phyloP scores from a whole-genome alignment of 306 rosid species.

The Vigna angularis region DNA sequence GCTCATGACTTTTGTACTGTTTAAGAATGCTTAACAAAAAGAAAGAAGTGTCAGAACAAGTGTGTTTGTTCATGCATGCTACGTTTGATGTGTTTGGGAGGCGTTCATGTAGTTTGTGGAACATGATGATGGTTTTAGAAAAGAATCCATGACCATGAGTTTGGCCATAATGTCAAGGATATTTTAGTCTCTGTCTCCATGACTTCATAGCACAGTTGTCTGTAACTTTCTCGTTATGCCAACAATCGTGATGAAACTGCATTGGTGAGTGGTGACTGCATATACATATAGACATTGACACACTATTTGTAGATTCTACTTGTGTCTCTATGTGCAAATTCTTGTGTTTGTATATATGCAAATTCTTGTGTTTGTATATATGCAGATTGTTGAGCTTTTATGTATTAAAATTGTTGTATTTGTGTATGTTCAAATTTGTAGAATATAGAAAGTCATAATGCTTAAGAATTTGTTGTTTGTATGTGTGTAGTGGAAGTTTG shows the following conservation, averaged over 20 bases:
- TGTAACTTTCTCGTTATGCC: not conserved
- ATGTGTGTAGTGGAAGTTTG: not conserved
- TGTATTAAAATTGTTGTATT: not conserved
- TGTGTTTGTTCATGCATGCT: not conserved
- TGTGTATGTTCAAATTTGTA: not conserved
- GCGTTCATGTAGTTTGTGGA: constrained; percentile 17
- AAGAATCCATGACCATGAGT: not conserved
- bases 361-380: no score
- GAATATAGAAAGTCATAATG: not conserved
- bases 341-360: no score
- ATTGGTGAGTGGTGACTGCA: not conserved
- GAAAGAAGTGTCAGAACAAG: not conserved
- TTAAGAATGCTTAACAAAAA: not conserved
- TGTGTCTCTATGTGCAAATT: no score
- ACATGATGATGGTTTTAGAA: not conserved
- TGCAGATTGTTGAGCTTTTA: no score
- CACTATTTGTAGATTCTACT: not conserved
- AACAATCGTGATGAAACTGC: not conserved
- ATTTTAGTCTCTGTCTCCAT: not conserved
- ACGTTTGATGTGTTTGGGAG: not conserved
- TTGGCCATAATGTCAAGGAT: not conserved
- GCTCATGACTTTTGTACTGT: not conserved
- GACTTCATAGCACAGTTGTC: not conserved
- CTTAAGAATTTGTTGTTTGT: not conserved
- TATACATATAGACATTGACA: not conserved